A percentile compares a stretch with the other conserved stretches of the same genome.
Conservation (phyloP, 192 early-diverging fungal species). For the Pecoramyces ruminantium region DNA sequence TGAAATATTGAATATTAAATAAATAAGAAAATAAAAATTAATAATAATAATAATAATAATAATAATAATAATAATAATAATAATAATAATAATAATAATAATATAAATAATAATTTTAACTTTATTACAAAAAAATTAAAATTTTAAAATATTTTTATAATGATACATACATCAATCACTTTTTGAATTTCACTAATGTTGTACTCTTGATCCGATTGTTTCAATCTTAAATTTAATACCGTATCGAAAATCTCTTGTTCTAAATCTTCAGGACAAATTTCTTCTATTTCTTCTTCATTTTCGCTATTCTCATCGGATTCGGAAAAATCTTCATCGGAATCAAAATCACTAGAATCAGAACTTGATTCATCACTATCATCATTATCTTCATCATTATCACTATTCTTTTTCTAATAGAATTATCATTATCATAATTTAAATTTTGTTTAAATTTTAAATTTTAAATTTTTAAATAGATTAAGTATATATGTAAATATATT, state of each 20-base stretch:
- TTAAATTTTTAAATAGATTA: no score
- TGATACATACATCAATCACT: slow-evolving; percentile 26
- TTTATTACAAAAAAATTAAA: no score
- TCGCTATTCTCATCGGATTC: slow-evolving; percentile 10
- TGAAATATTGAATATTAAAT: no score
- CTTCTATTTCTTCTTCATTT: slow-evolving; percentile 16
- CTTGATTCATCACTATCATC: slow-evolving; percentile 23
- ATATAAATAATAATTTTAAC: no score
- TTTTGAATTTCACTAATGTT: slow-evolving; percentile 39
- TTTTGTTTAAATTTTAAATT: no score
- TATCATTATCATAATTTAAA: no score
- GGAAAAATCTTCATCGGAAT: slow-evolving; percentile 13
- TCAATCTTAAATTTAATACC: slow-evolving; percentile 26
- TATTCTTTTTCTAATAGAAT: slow-evolving; percentile 8
- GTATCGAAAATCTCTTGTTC: slow-evolving; percentile 15
- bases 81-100: no score
- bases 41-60: neutral
- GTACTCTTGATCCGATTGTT: slow-evolving; percentile 34
- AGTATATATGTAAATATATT: no score
- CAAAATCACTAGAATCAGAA: slow-evolving; percentile 11
- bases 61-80: no score
- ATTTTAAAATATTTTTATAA: no score
- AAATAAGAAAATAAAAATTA: neutral
- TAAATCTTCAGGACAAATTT: slow-evolving; percentile 29
- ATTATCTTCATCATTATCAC: slow-evolving; percentile 22